These are phyloP conservation scores for Diddensiella transvaalensis DNA, from an alignment of 805 yeast species.

Conservation along the genomic window DNA sequence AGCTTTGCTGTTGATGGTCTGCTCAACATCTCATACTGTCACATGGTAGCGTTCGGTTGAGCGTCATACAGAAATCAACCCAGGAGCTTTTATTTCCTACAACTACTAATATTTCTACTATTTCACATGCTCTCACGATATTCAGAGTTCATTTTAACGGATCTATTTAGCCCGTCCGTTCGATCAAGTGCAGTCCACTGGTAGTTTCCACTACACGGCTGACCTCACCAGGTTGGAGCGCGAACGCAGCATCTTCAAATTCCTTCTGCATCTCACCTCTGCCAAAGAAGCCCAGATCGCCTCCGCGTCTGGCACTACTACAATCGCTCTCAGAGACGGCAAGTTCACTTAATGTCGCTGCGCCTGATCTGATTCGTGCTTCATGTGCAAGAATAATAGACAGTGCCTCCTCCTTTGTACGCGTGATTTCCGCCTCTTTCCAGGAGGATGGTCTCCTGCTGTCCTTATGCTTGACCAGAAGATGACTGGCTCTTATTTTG, in stretches of 20 bases:
- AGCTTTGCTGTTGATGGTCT: slow-evolving; percentile 25
- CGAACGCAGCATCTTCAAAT: slow-evolving; percentile 86
- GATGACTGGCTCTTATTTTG: slow-evolving; percentile 75
- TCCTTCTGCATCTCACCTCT: slow-evolving; percentile 93
- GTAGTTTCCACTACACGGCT: slow-evolving; percentile 83
- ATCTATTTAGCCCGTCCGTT: slow-evolving; percentile 64
- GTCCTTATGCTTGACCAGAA: slow-evolving; percentile 76
- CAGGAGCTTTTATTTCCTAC: no score
- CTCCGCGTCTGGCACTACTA: slow-evolving; percentile 78
- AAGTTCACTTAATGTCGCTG: slow-evolving; percentile 60
- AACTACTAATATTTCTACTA: no score
- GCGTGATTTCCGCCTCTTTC: slow-evolving; percentile 72
- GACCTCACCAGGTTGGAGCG: slow-evolving; percentile 73
- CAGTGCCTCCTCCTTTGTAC: slow-evolving; percentile 76
- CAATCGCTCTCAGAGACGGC: slow-evolving; percentile 88
- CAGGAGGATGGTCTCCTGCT: slow-evolving; percentile 91
- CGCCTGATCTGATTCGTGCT: slow-evolving; percentile 59
- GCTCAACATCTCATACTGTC: slow-evolving; percentile 25
- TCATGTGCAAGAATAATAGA: slow-evolving; percentile 56
- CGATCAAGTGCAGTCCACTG: slow-evolving; percentile 86
- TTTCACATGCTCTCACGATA: no score
- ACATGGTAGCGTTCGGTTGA: slow-evolving; percentile 29
- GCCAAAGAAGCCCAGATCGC: slow-evolving; percentile 87
- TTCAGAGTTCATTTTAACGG: not conserved
- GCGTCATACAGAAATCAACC: no score